These are phyloP conservation scores for Alternaria ethzedia DNA, from an alignment of 2,329 filamentous ascomycete species.

Conservation along the genomic window DNA sequence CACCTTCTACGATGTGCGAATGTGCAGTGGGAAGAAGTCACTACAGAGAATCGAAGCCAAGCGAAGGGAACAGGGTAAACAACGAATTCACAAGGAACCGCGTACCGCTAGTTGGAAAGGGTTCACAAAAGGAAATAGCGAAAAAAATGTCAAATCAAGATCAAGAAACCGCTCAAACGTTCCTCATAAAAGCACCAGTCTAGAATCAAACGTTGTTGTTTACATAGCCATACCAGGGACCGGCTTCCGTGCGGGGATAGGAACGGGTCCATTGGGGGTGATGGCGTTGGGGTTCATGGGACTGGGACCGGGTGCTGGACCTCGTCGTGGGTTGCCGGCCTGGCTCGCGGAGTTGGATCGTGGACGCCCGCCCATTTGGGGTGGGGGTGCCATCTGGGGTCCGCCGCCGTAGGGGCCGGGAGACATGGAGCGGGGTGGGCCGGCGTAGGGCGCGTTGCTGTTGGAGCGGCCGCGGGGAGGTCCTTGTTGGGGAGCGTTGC, in stretches of 20 bases:
- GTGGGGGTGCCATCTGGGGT: conserved; percentile 39
- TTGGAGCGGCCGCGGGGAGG: conserved; percentile 42
- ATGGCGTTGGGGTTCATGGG: conserved; percentile 44
- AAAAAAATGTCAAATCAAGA: conserved; percentile 6
- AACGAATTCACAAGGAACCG: conserved; percentile 5
- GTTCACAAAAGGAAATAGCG: conserved; percentile 7
- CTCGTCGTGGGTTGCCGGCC: conserved; percentile 33
- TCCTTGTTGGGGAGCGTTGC: conserved; percentile 44
- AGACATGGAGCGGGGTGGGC: conserved; percentile 47
- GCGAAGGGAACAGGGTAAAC: conserved; percentile 9
- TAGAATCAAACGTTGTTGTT: background rate
- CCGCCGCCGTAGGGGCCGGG: conserved; percentile 49
- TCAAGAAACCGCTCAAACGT: conserved; percentile 24
- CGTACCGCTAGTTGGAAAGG: background rate
- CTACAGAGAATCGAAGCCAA: conserved; percentile 14
- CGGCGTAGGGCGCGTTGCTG: conserved; percentile 48
- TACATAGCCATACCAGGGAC: conserved; percentile 56
- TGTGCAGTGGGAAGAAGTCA: background rate
- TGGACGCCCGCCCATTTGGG: conserved; percentile 40
- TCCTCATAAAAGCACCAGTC: conserved; percentile 31
- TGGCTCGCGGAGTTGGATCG: conserved; percentile 48
- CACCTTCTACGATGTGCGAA: background rate
- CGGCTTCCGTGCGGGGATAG: conserved; percentile 53
- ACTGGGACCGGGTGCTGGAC: conserved; percentile 43
- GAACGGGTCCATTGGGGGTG: conserved; percentile 5